Percentiles rank a stretch among this genome's conserved stretches.
These are phyloP conservation scores for Iris pallida DNA, from an alignment of 116 monocot species.

Conservation along the genomic window DNA sequence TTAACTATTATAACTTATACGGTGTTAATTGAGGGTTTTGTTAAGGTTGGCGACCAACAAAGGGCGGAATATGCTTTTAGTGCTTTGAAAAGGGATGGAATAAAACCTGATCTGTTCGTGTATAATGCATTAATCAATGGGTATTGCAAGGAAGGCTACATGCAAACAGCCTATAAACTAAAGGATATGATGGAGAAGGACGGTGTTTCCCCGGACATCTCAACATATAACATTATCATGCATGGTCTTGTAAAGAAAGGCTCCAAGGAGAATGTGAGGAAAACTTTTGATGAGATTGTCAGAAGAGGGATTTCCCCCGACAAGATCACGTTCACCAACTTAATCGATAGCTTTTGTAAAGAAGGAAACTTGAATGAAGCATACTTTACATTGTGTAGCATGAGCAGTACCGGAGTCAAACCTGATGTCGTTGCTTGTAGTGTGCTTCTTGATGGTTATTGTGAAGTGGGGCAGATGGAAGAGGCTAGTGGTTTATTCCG, in stretches of 20 bases:
- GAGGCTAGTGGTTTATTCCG: constrained; percentile 41
- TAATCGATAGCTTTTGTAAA: constrained; percentile 34
- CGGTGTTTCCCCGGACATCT: constrained; percentile 30
- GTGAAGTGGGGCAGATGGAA: constrained; percentile 24
- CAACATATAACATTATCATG: constrained; percentile 53
- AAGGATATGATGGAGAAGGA: constrained; percentile 31
- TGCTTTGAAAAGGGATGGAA: constrained; percentile 27
- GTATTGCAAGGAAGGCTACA: constrained; percentile 25
- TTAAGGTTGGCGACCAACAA: constrained; percentile 22
- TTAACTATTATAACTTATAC: constrained; percentile 26
- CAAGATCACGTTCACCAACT: constrained; percentile 30
- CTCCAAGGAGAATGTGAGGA: constrained; percentile 21
- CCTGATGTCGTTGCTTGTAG: constrained; percentile 47
- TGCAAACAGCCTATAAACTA: constrained; percentile 29
- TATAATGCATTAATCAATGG: constrained; percentile 41
- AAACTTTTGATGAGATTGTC: constrained; percentile 33
- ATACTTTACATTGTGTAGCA: constrained; percentile 36
- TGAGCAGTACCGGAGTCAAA: constrained; percentile 22
- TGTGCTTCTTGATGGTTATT: constrained; percentile 35
- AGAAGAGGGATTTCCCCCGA: constrained; percentile 39
- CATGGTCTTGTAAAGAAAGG: constrained; percentile 50
- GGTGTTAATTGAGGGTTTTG: constrained; percentile 28
- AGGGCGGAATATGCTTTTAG: constrained; percentile 26
- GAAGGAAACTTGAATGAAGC: constrained; percentile 35
- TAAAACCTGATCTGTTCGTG: constrained; percentile 25